Conservation (phyloP, 78 protist genomes). For the Pelomyxa schiedti region DNA sequence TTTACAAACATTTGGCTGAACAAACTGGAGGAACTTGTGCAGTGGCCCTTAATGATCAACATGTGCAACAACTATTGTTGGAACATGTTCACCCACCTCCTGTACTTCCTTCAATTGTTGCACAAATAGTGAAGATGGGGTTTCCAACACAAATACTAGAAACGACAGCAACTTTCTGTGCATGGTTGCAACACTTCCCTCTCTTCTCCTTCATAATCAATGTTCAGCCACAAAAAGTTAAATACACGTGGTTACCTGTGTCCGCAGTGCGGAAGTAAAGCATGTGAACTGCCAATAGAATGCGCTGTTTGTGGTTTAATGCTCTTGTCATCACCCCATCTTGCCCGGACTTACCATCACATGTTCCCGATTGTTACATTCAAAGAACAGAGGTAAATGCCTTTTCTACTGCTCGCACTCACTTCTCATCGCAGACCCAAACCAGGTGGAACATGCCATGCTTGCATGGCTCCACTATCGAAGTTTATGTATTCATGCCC, state of each 20-base stretch:
- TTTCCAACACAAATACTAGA: slow-evolving; percentile 41
- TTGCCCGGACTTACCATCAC: slow-evolving; percentile 69
- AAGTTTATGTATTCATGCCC: slow-evolving; percentile 42
- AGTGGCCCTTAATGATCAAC: slow-evolving; percentile 24
- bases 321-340: slow-evolving; percentile 63
- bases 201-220: background rate
- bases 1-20: slow-evolving; percentile 17
- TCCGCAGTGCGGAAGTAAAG: slow-evolving; percentile 52
- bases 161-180: slow-evolving; percentile 3
- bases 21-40: slow-evolving; percentile 41
- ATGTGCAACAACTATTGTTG: slow-evolving; percentile 27
- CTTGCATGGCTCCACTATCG: slow-evolving; percentile 11
- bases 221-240: slow-evolving; percentile 32
- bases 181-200: background rate
- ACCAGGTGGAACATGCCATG: background rate
- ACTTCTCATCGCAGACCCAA: background rate
- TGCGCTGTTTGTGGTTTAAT: slow-evolving; percentile 56
- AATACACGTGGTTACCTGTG: slow-evolving; percentile 47
- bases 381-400: slow-evolving; percentile 2
- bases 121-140: slow-evolving; percentile 56
- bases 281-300: slow-evolving; percentile 58
- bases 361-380: slow-evolving; percentile 46
- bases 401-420: background rate
- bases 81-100: slow-evolving; percentile 55
- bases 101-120: slow-evolving; percentile 6